Conservation (phyloP, 179 eudicot genomes). For the Spergularia azorica region DNA sequence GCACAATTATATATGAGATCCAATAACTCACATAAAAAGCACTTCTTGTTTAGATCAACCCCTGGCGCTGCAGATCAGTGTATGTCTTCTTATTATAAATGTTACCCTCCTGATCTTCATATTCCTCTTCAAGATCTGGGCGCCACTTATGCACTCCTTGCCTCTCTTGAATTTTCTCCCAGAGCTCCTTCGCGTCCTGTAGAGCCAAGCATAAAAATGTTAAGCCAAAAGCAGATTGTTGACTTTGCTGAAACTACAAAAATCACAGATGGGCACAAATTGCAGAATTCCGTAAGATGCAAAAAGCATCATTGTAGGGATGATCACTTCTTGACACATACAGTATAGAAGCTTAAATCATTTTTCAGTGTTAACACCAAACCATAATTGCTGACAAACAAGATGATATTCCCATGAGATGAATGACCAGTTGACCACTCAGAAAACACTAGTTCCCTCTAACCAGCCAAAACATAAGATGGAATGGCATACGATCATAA, state of each 20-base stretch:
- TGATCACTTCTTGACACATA: background rate
- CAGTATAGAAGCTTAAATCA: background rate
- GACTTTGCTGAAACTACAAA: background rate
- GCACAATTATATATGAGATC: background rate
- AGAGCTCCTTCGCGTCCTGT: constrained; percentile 89
- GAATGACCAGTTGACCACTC: background rate
- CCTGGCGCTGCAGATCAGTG: constrained; percentile 94
- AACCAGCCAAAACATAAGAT: background rate
- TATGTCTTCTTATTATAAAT: constrained; percentile 94
- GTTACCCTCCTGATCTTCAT: constrained; percentile 94
- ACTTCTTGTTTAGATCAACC: constrained; percentile 52
- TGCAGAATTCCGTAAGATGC: background rate
- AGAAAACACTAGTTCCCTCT: background rate
- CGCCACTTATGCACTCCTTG: constrained; percentile 96
- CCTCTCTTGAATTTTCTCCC: constrained; percentile 90
- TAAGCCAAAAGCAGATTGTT: background rate
- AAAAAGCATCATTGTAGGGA: background rate
- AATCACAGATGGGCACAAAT: background rate
- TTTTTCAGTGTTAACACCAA: background rate
- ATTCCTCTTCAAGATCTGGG: constrained; percentile 96
- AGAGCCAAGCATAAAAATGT: constrained; percentile 7
- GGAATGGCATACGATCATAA: no score
- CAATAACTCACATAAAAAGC: constrained; percentile 12
- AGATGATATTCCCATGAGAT: background rate
- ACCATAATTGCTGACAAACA: background rate